These are phyloP conservation scores for Hirschioporus abietinus DNA, from an alignment of 768 basidiomycete genomes.

Conservation along the genomic window DNA sequence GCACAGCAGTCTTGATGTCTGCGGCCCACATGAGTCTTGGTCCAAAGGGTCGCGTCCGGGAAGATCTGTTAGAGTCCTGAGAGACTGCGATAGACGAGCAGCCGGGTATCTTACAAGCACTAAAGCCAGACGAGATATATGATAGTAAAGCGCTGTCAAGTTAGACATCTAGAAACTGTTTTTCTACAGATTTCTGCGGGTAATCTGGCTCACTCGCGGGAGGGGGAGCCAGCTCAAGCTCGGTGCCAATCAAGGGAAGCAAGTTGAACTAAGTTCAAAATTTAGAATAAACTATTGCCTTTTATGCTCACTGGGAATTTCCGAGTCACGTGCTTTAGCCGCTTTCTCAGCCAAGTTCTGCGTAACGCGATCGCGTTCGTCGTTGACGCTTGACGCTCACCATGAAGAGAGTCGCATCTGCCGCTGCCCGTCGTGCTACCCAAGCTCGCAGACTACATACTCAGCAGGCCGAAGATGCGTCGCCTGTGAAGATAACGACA, in stretches of 20 bases:
- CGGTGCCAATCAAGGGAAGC: not conserved
- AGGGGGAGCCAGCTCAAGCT: not conserved
- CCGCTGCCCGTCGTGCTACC: not conserved
- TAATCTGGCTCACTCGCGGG: not conserved
- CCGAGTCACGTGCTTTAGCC: no score
- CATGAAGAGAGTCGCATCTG: not conserved
- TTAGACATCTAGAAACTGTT: not conserved
- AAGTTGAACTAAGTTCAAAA: not conserved
- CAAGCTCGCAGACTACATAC: not conserved
- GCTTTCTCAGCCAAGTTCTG: not conserved
- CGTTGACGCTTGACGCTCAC: not conserved
- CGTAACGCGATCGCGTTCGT: not conserved
- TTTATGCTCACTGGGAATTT: no score
- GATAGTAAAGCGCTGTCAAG: not conserved
- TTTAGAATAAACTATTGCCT: not conserved
- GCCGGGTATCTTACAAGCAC: not conserved
- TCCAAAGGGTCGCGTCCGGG: not conserved
- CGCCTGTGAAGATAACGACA: conserved; percentile 64
- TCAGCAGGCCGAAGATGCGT: not conserved
- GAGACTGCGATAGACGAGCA: not conserved
- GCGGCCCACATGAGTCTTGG: not conserved
- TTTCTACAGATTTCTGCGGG: not conserved
- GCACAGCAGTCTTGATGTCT: not conserved
- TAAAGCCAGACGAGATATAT: not conserved
- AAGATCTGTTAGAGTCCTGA: not conserved